Evolutionary conservation across 495 filamentous ascomycete species (phyloP).

Genomic region (Acidiella bohemica): DNA sequence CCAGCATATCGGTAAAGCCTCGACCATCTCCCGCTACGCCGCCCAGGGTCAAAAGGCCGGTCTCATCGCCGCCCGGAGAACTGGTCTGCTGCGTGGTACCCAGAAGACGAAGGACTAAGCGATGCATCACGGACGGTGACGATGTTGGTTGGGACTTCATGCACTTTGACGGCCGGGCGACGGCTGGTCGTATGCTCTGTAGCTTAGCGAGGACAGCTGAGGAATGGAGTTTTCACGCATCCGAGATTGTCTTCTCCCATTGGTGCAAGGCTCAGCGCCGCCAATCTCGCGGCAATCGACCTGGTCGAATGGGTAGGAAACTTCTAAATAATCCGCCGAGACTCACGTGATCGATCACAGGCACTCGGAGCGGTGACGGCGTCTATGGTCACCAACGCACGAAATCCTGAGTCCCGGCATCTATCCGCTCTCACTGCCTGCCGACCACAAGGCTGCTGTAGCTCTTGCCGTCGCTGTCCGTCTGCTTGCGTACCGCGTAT

Average conservation of each 20-base stretch:
- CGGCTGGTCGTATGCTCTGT: conserved; percentile 3
- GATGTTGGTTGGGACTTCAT: conserved; percentile 13
- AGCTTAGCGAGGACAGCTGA: conserved; percentile 4
- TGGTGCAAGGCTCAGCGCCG: too few relatives aligned
- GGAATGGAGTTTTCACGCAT: neutral
- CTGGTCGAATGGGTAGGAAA: too few relatives aligned
- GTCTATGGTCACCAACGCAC: too few relatives aligned
- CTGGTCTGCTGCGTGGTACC: conserved; percentile 97
- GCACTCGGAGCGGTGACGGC: too few relatives aligned
- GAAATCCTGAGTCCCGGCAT: too few relatives aligned
- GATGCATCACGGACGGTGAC: conserved; percentile 3
- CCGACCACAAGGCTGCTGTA: too few relatives aligned
- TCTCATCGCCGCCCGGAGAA: conserved; percentile 98
- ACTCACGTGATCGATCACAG: too few relatives aligned
- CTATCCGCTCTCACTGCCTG: too few relatives aligned
- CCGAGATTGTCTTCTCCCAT: neutral
- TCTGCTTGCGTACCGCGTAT: too few relatives aligned
- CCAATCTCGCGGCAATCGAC: too few relatives aligned
- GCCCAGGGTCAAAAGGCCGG: conserved; percentile 98
- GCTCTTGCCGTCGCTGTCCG: too few relatives aligned
- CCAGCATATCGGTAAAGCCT: conserved; percentile 99
- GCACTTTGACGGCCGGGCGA: conserved; percentile 5
- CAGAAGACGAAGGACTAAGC: conserved; percentile 96
- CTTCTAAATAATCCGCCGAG: too few relatives aligned
- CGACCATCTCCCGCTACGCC: conserved; percentile 95